Conservation (phyloP, 2,329 filamentous ascomycete species). For the Fusarium sp. region DNA sequence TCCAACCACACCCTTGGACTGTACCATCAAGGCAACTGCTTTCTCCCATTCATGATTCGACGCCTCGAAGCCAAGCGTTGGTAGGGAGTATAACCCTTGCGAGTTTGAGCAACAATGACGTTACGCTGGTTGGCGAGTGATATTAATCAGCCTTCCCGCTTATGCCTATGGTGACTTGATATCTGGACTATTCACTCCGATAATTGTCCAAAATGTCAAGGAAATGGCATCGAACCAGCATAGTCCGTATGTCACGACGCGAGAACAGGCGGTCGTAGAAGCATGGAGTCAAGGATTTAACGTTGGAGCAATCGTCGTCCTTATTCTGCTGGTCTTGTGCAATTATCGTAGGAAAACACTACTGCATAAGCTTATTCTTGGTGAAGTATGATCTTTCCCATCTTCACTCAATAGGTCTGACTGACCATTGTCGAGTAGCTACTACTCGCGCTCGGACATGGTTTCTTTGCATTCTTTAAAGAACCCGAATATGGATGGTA, state of each 20-base stretch:
- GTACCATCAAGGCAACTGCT: slow-evolving; percentile 25
- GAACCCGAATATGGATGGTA: slow-evolving; percentile 34
- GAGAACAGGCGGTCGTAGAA: slow-evolving; percentile 28
- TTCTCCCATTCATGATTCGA: slow-evolving; percentile 31
- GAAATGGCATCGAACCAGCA: slow-evolving; percentile 21
- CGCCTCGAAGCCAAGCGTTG: slow-evolving; percentile 16
- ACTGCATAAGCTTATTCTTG: slow-evolving; percentile 32
- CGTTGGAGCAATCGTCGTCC: slow-evolving; percentile 15
- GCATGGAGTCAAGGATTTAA: slow-evolving; percentile 34
- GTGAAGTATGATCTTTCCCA: slow-evolving; percentile 13
- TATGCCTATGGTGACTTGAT: background rate
- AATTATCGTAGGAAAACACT: slow-evolving; percentile 29
- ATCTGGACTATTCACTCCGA: background rate
- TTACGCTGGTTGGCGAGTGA: background rate
- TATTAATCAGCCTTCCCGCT: slow-evolving; percentile 8
- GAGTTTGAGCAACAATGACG: slow-evolving; percentile 15
- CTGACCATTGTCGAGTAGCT: slow-evolving; percentile 2
- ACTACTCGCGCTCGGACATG: slow-evolving; percentile 25
- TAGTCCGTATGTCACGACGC: slow-evolving; percentile 25
- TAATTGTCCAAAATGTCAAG: slow-evolving; percentile 2
- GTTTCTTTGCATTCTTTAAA: slow-evolving; percentile 30
- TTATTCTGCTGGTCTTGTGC: slow-evolving; percentile 25
- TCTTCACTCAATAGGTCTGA: background rate
- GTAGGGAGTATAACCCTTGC: slow-evolving; percentile 7
- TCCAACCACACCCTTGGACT: background rate